Evolutionary conservation across 106 monocot genomes (phyloP), one percentile per base, ranked within the genome.

Genomic region (Dendrobium catenatum): DNA sequence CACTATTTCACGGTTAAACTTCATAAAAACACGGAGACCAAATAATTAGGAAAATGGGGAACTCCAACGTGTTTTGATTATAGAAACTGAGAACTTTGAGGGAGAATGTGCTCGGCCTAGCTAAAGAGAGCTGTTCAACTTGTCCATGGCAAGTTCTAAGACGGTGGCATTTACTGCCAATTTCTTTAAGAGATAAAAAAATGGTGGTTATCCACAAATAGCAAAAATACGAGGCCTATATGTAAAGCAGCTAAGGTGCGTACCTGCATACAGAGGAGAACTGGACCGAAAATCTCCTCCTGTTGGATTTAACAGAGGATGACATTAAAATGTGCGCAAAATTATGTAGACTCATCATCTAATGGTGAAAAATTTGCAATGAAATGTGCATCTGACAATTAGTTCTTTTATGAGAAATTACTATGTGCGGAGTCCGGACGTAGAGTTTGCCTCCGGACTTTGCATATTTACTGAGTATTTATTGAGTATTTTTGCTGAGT

Each of bases 261-360:
- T 93, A 95, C 98, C 94, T 95, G 85, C 99, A 99, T 91, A 81
- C 91, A 91, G 16, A 95, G 89, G 8, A 99, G 89, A 83, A 99
- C 99, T 44, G 99, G 99, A 79, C 99, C 99, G 86, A 99, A 99
- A 66, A 99, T 95, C 70, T 99, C 99, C 89, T 99, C 98, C 98
- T 99, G 88, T 82, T 79, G n/a, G 51, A 83, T 29, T 80, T 77
- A 37, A 7, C 72, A 79, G 68, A 68, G 72, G 54, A 61, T 82
- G 22, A 43, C 33, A 79, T 86, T 27, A 47, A 76, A 48, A 48
- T 10, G 8, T 76, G 26, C 29, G 76, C 49, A 49, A 48, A 51
- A 27, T 19, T 76, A 51, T 0, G 3, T 44, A 9, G 20, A 44
- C n/a, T 0, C 43, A 10, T 37, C 24, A 37, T 22, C 17, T 4